Conservation (phyloP, 2,329 filamentous ascomycete species). For the Aspergillus sojae region DNA sequence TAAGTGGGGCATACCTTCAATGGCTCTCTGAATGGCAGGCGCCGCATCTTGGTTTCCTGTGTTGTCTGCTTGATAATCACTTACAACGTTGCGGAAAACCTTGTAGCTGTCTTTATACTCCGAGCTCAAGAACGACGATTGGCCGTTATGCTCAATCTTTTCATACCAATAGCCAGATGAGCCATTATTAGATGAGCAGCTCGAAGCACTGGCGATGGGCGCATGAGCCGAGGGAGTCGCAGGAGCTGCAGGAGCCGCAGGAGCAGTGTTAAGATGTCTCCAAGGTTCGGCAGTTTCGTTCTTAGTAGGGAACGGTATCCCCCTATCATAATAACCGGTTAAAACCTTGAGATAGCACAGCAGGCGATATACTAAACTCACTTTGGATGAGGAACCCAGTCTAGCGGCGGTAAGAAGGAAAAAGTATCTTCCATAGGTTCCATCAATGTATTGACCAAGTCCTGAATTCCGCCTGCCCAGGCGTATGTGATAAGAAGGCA, state of each 20-base stretch:
- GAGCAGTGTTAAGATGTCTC: constrained; percentile 8
- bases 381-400: constrained; percentile 13
- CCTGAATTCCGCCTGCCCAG: neutral
- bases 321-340: constrained; percentile 12
- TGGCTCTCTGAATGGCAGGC: constrained; percentile 32
- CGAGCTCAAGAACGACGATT: constrained; percentile 30
- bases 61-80: constrained; percentile 37
- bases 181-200: neutral
- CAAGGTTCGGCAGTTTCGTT: constrained; percentile 23
- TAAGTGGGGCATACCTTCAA: constrained; percentile 24
- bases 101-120: constrained; percentile 32
- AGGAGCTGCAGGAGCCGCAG: constrained; percentile 13
- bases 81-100: constrained; percentile 42
- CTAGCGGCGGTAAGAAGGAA: neutral
- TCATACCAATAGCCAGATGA: constrained; percentile 32
- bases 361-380: neutral
- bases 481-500: neutral
- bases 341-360: neutral
- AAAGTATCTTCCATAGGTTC: neutral
- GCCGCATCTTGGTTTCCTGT: constrained; percentile 34
- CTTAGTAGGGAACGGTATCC: constrained; percentile 23
- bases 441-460: neutral
- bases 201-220: neutral
- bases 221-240: constrained; percentile 16
- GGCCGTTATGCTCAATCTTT: constrained; percentile 30